A percentile compares a stretch with the other conserved stretches of the same genome.
These are phyloP conservation scores for Choricystis sp. DNA, from an alignment of 139 green algal genomes.

Conservation along the genomic window DNA sequence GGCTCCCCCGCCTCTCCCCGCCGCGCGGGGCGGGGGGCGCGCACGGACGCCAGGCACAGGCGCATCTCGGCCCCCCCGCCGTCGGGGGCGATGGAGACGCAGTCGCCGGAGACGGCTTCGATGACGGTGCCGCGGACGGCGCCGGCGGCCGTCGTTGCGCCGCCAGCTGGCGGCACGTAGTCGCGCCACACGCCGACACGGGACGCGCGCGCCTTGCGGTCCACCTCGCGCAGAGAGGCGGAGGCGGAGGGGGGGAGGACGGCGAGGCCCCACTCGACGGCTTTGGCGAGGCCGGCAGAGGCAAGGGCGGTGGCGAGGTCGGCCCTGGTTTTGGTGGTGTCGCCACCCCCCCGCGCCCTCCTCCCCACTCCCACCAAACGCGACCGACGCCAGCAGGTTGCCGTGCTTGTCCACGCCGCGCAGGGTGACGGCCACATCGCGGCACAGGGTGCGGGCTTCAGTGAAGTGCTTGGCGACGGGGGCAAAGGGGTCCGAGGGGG, in stretches of 20 bases:
- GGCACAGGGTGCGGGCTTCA: background rate
- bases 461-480: background rate
- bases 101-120: constrained; percentile 86
- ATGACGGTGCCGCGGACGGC: constrained; percentile 58
- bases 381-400: constrained; percentile 66
- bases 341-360: too few species aligned
- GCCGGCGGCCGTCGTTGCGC: constrained; percentile 42
- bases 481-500: background rate
- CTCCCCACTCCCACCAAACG: constrained; percentile 25
- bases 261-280: constrained; percentile 64
- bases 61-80: constrained; percentile 45
- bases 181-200: constrained; percentile 57
- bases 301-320: constrained; percentile 56
- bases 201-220: constrained; percentile 62
- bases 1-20: constrained; percentile 51
- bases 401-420: constrained; percentile 76
- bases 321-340: too few species aligned
- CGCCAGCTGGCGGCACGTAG: constrained; percentile 48
- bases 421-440: constrained; percentile 48
- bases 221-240: constrained; percentile 53
- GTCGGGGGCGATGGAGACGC: constrained; percentile 39
- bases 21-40: constrained; percentile 53
- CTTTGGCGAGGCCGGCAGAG: constrained; percentile 30
- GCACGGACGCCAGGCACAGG: constrained; percentile 69
- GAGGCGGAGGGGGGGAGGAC: constrained; percentile 48